These are phyloP conservation scores for Neonectria faginata DNA, from an alignment of 2,329 filamentous ascomycete species.

Conservation along the genomic window DNA sequence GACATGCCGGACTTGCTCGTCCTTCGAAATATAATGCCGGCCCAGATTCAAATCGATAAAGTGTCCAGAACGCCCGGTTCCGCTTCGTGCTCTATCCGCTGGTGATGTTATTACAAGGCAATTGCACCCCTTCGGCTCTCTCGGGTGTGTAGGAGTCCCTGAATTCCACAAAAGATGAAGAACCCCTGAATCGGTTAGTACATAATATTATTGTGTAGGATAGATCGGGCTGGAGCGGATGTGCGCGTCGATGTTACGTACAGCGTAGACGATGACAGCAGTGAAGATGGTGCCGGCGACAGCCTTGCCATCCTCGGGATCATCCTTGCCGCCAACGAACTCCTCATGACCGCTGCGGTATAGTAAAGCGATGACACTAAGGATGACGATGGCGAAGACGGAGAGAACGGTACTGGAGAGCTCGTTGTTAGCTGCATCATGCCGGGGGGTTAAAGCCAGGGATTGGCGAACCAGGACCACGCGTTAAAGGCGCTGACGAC, in stretches of 20 bases:
- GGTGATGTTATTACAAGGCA: slow-evolving; percentile 65
- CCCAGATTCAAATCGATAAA: slow-evolving; percentile 44
- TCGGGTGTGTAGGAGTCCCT: slow-evolving; percentile 87
- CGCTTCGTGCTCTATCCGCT: slow-evolving; percentile 39
- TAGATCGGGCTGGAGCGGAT: not conserved
- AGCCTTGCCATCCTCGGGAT: slow-evolving; percentile 78
- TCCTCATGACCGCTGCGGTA: slow-evolving; percentile 86
- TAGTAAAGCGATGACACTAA: slow-evolving; percentile 74
- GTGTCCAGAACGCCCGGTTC: slow-evolving; percentile 46
- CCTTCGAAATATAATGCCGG: slow-evolving; percentile 43
- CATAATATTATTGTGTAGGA: not conserved
- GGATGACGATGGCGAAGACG: slow-evolving; percentile 73
- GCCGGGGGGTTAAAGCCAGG: slow-evolving; percentile 29
- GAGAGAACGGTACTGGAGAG: slow-evolving; percentile 76
- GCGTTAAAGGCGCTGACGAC: slow-evolving; percentile 91
- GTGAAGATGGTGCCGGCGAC: slow-evolving; percentile 89
- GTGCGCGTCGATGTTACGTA: slow-evolving; percentile 62
- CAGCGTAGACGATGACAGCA: slow-evolving; percentile 88
- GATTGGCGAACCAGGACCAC: slow-evolving; percentile 84
- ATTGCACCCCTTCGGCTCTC: slow-evolving; percentile 88
- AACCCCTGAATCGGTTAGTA: slow-evolving; percentile 72
- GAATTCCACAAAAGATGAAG: slow-evolving; percentile 89
- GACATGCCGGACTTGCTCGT: slow-evolving; percentile 26
- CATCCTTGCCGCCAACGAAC: slow-evolving; percentile 80
- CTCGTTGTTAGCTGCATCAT: slow-evolving; percentile 42